Percentiles rank a stretch among this genome's conserved stretches.
Conservation (phyloP, 2,329 filamentous ascomycete species). For the Aureobasidium sp. region DNA sequence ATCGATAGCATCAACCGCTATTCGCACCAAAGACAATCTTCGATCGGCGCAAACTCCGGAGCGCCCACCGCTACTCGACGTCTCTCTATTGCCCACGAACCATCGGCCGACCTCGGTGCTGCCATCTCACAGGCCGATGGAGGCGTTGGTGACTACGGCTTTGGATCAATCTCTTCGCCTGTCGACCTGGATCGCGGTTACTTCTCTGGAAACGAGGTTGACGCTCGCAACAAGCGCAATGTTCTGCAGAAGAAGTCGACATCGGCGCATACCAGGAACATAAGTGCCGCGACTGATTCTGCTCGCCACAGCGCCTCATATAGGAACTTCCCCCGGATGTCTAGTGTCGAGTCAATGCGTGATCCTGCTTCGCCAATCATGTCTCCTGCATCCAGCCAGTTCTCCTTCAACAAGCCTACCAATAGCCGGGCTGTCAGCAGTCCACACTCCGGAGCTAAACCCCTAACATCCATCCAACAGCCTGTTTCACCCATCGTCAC, state of each 20-base stretch:
- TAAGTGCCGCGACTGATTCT: constrained; percentile 55
- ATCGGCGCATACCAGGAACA: constrained; percentile 53
- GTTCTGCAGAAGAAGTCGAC: constrained; percentile 60
- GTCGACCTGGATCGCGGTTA: constrained; percentile 77
- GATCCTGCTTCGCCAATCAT: constrained; percentile 38
- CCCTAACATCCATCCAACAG: constrained; percentile 30
- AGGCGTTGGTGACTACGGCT: constrained; percentile 18
- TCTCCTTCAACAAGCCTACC: constrained; percentile 40
- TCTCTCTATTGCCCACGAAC: constrained; percentile 2
- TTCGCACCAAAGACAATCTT: constrained; percentile 47
- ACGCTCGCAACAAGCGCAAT: constrained; percentile 60
- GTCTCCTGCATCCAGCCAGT: constrained; percentile 58
- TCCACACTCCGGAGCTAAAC: constrained; percentile 41
- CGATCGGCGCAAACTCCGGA: constrained; percentile 23
- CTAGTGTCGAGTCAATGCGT: constrained; percentile 66
- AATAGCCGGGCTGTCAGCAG: constrained; percentile 30
- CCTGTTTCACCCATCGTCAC: constrained; percentile 46
- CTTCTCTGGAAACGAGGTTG: constrained; percentile 81
- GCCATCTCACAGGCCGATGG: neutral
- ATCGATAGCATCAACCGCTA: constrained; percentile 33
- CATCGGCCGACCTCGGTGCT: neutral
- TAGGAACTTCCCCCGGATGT: constrained; percentile 62
- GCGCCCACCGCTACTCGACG: neutral
- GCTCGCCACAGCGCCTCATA: constrained; percentile 51
- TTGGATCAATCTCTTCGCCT: constrained; percentile 24